phyloP scores from a whole-genome alignment of 1,284 basidiomycete genomes.

The Laetiporus sulphureus region DNA sequence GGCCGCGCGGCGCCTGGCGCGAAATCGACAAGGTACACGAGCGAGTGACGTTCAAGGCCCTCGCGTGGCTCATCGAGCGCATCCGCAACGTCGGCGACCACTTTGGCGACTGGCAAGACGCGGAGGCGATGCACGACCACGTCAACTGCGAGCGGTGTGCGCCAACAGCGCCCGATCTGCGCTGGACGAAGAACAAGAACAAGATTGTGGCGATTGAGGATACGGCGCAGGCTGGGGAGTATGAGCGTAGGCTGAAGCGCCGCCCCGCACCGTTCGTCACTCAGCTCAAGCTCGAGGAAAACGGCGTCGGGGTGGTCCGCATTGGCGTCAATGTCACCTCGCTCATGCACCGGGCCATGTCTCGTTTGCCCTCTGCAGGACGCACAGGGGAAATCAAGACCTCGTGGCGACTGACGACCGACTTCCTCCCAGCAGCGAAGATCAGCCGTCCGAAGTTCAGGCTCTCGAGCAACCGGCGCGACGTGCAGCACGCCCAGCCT shows the following conservation, averaged over 20 bases:
- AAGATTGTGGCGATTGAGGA: constrained; percentile 74
- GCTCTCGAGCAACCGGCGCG: constrained; percentile 74
- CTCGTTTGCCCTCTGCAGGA: constrained; percentile 64
- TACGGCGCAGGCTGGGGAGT: constrained; percentile 76
- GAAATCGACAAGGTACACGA: constrained; percentile 86
- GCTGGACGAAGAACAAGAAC: constrained; percentile 60
- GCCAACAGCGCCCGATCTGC: constrained; percentile 66
- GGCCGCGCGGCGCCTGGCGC: constrained; percentile 68
- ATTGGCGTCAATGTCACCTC: constrained; percentile 88
- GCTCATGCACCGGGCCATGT: constrained; percentile 81
- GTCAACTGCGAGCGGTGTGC: constrained; percentile 70
- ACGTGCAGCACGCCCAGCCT: constrained; percentile 74
- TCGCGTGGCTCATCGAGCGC: constrained; percentile 85
- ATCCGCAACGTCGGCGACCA: constrained; percentile 67
- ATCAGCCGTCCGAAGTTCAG: constrained; percentile 58
- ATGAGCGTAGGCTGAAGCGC: constrained; percentile 82
- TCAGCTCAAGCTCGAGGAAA: constrained; percentile 71
- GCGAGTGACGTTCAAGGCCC: constrained; percentile 68
- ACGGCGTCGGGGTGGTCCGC: constrained; percentile 62
- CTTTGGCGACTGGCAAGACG: constrained; percentile 54
- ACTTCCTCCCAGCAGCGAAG: constrained; percentile 62
- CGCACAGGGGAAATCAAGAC: constrained; percentile 47
- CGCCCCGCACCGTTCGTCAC: constrained; percentile 86
- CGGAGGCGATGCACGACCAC: constrained; percentile 34
- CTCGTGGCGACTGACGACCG: constrained; percentile 79